Percentiles rank a stretch among this genome's conserved stretches.
phyloP scores from a whole-genome alignment of 495 filamentous ascomycete genomes.

The Daldinia vernicosa region DNA sequence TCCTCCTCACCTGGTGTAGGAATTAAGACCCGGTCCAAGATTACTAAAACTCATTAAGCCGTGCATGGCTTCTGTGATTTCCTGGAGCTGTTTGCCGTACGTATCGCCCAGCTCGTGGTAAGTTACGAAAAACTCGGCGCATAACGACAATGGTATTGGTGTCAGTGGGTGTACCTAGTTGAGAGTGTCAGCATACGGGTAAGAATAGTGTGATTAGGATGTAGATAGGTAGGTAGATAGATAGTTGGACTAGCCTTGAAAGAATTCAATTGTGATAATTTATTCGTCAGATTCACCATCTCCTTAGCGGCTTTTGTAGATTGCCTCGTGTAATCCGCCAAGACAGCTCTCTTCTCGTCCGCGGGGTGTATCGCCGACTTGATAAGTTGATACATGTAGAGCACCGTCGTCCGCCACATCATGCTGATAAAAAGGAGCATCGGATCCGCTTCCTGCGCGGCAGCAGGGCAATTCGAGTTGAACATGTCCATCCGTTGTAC shows the following conservation, averaged over 20 bases:
- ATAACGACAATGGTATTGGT: constrained; percentile 36
- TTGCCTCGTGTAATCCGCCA: constrained; percentile 48
- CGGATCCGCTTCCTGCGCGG: constrained; percentile 53
- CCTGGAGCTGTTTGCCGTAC: constrained; percentile 36
- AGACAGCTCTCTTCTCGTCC: constrained; percentile 38
- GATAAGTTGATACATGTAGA: constrained; percentile 54
- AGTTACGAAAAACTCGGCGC: constrained; percentile 35
- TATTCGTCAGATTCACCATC: constrained; percentile 54
- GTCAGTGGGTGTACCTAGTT: constrained; percentile 39
- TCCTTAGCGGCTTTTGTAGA: constrained; percentile 53
- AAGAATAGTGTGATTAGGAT: background rate
- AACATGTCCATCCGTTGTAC: constrained; percentile 50
- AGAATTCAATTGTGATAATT: constrained; percentile 54
- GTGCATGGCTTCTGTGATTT: constrained; percentile 40
- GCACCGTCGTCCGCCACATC: constrained; percentile 55
- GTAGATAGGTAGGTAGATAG: background rate
- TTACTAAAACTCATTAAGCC: constrained; percentile 42
- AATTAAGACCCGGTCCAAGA: constrained; percentile 32
- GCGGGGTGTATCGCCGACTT: constrained; percentile 34
- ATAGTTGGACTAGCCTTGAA: constrained; percentile 50
- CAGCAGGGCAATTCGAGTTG: constrained; percentile 43
- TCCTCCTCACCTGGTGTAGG: constrained; percentile 23
- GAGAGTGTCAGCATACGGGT: constrained; percentile 6
- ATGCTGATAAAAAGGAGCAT: constrained; percentile 58
- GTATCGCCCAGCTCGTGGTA: constrained; percentile 38